These are phyloP conservation scores for Erythrobasidium hasegawianum DNA, from an alignment of 1,284 basidiomycete species.

Conservation along the genomic window DNA sequence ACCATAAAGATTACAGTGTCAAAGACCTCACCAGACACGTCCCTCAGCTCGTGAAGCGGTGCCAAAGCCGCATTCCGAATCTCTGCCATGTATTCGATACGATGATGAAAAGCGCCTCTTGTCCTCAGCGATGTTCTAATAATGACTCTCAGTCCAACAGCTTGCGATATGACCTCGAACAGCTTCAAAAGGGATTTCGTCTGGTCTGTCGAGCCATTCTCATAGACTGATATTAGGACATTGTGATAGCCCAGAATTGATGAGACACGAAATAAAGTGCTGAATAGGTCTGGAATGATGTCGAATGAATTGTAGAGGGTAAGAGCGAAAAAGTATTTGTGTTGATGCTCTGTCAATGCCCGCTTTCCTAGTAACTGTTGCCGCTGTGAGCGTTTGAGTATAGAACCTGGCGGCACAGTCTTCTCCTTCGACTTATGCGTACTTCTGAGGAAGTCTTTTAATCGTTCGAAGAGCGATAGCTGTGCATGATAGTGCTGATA, in stretches of 20 bases:
- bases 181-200: slow-evolving; percentile 89
- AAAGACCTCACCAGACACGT: slow-evolving; percentile 81
- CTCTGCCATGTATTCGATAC: slow-evolving; percentile 95
- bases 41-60: slow-evolving; percentile 83
- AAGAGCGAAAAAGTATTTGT: slow-evolving; percentile 98
- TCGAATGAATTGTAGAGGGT: slow-evolving; percentile 75
- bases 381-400: slow-evolving; percentile 12
- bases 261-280: slow-evolving; percentile 83
- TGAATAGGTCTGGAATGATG: slow-evolving; percentile 89
- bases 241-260: slow-evolving; percentile 90
- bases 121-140: slow-evolving; percentile 86
- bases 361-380: slow-evolving; percentile 50
- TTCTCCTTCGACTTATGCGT: slow-evolving; percentile 41
- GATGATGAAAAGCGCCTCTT: slow-evolving; percentile 89
- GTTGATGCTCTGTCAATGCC: slow-evolving; percentile 56
- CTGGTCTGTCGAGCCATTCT: slow-evolving; percentile 93
- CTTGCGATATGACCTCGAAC: slow-evolving; percentile 81
- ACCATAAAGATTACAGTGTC: slow-evolving; percentile 91
- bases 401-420: slow-evolving; percentile 34
- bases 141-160: slow-evolving; percentile 81
- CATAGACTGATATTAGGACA: slow-evolving; percentile 93
- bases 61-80: slow-evolving; percentile 92
- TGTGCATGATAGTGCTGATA: slow-evolving; percentile 55
- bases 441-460: slow-evolving; percentile 56
- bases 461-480: slow-evolving; percentile 58